Base-by-base conservation (phyloP, 768 basidiomycete species). In the Tephrocybe sp. region DNA sequence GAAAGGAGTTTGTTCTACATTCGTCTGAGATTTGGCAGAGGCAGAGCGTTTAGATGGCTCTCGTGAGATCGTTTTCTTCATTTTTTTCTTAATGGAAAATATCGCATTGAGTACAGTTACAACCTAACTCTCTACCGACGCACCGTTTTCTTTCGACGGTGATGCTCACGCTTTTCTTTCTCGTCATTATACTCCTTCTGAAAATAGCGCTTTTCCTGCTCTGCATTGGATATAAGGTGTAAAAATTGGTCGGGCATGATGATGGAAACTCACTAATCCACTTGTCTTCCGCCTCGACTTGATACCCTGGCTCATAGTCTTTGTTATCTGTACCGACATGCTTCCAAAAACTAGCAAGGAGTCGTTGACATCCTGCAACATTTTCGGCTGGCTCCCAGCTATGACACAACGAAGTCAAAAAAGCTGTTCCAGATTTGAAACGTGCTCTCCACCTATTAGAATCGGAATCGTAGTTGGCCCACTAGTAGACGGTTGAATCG, bases 361-460 rank as follows among this genome's bases (percentile, higher is more conserved):
- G 71, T 17, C 82, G 75, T 14, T 76, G 65, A 60, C 88, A 90
- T 23, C 74, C 69, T 30, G 62, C 57, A 12, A 90, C 72, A 61
- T 90, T 86, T 6, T 66, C 67, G 45, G 73, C 67, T 10, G 88
- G 88, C 52, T 89, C 88, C 87, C 87, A 89, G 58, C 88, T 89
- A 38, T 1, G n/a, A 17, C 6, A 30, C 28, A 56, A 18, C 20
- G 38, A 20, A 20, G n/a, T 39, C n/a, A 39, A 17, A 39, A 21
- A 24, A 37, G 55, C 32, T n/a, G 25, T 51, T 26, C 23, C 46
- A 37, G n/a, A 15, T 17, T 47, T 17, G 20, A 14, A 14, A 25
- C 25, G 48, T 26, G 25, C 12, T 50, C 34, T 70, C 25, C 56
- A 84, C 88, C 74, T 86, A 55, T 88, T 77, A 1, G 74, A 71